Base-by-base conservation (phyloP, 1,284 basidiomycete genomes). In the Cutaneotrichosporon sp. region DNA sequence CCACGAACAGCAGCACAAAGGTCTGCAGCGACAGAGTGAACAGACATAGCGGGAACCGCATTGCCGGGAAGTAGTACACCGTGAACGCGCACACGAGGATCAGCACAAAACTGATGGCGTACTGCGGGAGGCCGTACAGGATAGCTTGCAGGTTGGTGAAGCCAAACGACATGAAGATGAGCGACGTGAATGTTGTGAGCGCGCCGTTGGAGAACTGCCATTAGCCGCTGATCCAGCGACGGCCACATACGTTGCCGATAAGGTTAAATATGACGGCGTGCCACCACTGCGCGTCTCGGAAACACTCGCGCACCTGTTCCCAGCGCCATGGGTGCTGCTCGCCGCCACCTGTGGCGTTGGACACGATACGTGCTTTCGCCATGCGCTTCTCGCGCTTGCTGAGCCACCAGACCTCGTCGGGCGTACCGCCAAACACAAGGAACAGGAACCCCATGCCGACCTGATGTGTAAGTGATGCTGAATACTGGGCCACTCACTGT, bases 341-440 rank as follows among this genome's bases (percentile, higher is more conserved):
- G 17, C 51, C 50, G 5, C 47, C 47, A 9, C 55, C 55, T 22
- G 52, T 51, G 1, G 36, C 43, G 36, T 51, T 51, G 8, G 50
- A 51, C 13, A 51, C 43, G 13, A 67, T 55, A n/a, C 66, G 58
- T 3, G 65, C 63, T 26, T 52, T 50, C 12, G 64, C 64, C 59
- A 63, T 61, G 30, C 42, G 55, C 55, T 63, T 64, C 50, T 68
- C 55, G 17, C 59, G 55, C 46, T 55, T 58, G 22, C 40, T 49
- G 37, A 66, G 60, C 63, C 63, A 68, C 54, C 62, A 57, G 1
- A 66, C 64, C 30, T 64, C 60, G n/a, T 53, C 42, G 0, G 64
- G 64, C 10, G 60, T 66, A 33, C 63, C 66, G 23, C 60, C 36
- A 20, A 65, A 52, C n/a, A 44, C 18, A 42, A 54, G 33, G 46